Evolutionary conservation across 805 yeast species (phyloP).

Genomic region (Yamadazyma olivae): DNA sequence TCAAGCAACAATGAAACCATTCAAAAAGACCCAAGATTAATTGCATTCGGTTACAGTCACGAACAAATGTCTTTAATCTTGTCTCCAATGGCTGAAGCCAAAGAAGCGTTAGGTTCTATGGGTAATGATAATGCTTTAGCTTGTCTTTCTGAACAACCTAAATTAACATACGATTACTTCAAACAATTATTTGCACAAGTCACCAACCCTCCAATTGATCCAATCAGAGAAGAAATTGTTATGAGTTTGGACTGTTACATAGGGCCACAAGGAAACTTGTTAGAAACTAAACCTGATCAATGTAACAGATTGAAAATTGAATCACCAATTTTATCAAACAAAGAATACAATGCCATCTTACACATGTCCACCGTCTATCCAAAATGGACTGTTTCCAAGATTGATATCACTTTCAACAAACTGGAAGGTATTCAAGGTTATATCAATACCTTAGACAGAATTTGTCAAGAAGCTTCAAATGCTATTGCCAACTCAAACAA

Average conservation of each 20-base stretch:
- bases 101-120: slow-evolving; percentile 97
- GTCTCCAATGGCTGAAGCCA: slow-evolving; percentile 95
- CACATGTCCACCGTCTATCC: slow-evolving; percentile 76
- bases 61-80: slow-evolving; percentile 83
- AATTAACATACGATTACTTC: slow-evolving; percentile 87
- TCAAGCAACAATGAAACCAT: slow-evolving; percentile 29
- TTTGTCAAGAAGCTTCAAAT: slow-evolving; percentile 82
- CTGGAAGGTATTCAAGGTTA: slow-evolving; percentile 84
- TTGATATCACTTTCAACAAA: slow-evolving; percentile 87
- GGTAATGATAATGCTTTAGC: slow-evolving; percentile 97
- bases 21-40: slow-evolving; percentile 78
- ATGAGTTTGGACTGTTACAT: slow-evolving; percentile 96
- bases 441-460: slow-evolving; percentile 76
- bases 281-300: slow-evolving; percentile 89
- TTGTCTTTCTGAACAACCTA: slow-evolving; percentile 91
- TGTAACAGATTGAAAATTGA: slow-evolving; percentile 82
- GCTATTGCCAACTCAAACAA: slow-evolving; percentile 77
- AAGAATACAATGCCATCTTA: slow-evolving; percentile 72
- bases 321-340: slow-evolving; percentile 76
- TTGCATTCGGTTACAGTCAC: slow-evolving; percentile 90
- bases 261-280: slow-evolving; percentile 96
- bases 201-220: slow-evolving; percentile 98
- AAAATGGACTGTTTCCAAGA: slow-evolving; percentile 75
- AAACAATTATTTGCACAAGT: slow-evolving; percentile 97
- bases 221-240: slow-evolving; percentile 93